Base-by-base conservation (phyloP, 495 filamentous ascomycete genomes). In the Trichoderma gamsii region DNA sequence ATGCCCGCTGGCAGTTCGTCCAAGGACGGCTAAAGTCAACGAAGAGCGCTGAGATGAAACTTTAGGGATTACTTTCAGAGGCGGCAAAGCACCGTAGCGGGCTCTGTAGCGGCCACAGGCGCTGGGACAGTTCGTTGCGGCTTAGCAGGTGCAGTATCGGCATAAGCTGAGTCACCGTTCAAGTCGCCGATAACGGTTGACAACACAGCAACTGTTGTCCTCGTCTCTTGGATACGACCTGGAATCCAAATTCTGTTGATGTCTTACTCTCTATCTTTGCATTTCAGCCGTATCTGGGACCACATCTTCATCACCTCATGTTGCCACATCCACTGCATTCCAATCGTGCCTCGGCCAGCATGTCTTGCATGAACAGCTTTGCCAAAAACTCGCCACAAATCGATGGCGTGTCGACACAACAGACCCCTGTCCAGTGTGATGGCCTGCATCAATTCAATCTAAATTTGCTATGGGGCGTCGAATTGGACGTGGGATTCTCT, bases 311-410 rank as follows among this genome's bases (percentile, higher is more conserved):
- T 29, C 56, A 32, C 56, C 11, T 61, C 56, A 49, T 49, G 13
- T 15, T 2, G n/a, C 44, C 12, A 4, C 44, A 61, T 61, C 15
- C 56, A 32, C 11, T 15, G 4, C 56, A 61, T 27, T 32, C 25
- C 56, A 35, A 32, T 13, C n/a, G 44, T 27, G 23, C 27, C 56
- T 61, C 56, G 56, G 56, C 56, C 56, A 61, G 56, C 56, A 61
- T 61, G 56, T 32, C 56, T 21, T 61, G 56, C 56, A 61, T 27
- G 56, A 61, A 61, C 56, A 61, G 56, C 56, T 16, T 23, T 32
- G 25, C 56, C 16, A 61, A 61, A 61, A 61, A 61, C 27, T 23
- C 56, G 13, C 25, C 35, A 38, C 35, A 38, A 61, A 32, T 16
- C 25, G 8, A 61, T 61, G 56, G 56, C 56, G 56, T 61, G 56